A percentile compares a stretch with the other conserved stretches of the same genome.
Conservation (phyloP, 495 filamentous ascomycete genomes). For the Penicillium chermesinum region DNA sequence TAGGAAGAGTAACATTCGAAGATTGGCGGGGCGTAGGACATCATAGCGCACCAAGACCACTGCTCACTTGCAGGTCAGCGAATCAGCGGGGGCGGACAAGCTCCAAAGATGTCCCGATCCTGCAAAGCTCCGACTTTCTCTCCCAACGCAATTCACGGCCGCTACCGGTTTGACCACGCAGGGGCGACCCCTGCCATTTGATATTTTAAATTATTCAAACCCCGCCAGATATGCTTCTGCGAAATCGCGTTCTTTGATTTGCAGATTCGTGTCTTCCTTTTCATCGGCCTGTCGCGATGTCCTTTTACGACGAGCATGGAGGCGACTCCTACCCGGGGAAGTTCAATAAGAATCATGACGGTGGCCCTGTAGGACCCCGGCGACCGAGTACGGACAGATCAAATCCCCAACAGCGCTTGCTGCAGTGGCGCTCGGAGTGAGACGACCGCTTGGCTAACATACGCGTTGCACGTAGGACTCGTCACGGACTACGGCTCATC, state of each 20-base stretch:
- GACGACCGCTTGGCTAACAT: conserved; percentile 1
- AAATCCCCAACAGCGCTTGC: neutral
- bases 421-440: neutral
- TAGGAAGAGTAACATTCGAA: neutral
- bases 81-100: conserved; percentile 18
- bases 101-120: conserved; percentile 11
- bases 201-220: neutral
- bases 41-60: conserved; percentile 13
- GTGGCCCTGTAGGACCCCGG: conserved; percentile 32
- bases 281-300: conserved; percentile 25
- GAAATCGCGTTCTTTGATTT: neutral
- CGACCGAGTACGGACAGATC: conserved; percentile 34
- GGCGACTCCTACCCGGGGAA: conserved; percentile 31
- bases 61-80: conserved; percentile 3
- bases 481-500: conserved; percentile 96
- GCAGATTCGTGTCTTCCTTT: neutral
- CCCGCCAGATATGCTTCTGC: neutral
- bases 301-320: conserved; percentile 40
- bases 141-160: conserved; percentile 9
- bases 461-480: conserved; percentile 37
- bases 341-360: conserved; percentile 34
- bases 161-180: neutral
- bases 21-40: conserved; percentile 2
- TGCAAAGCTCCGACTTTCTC: conserved; percentile 15
- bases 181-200: conserved; percentile 1